phyloP scores from a whole-genome alignment of 441 rosid genomes.

The Raphanus hybrid region DNA sequence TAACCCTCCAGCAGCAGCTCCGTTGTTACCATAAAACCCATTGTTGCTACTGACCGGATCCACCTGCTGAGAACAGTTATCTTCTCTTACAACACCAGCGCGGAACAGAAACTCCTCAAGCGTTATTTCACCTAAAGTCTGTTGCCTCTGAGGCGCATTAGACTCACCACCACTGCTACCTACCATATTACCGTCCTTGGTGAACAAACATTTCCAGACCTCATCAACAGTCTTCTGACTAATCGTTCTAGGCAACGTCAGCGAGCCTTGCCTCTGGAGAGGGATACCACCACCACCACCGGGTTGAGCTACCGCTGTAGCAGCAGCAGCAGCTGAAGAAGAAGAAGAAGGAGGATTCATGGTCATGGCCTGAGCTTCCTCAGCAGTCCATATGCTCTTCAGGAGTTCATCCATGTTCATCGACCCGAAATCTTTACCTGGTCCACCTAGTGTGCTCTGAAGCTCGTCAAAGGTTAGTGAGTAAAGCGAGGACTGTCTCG shows the following conservation, averaged over 20 bases:
- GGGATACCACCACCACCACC: too few relatives aligned
- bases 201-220: too few relatives aligned
- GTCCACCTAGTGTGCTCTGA: slow-evolving; percentile 62
- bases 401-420: slow-evolving; percentile 82
- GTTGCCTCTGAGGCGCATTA: slow-evolving; percentile 58
- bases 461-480: slow-evolving; percentile 70
- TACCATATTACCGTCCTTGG: slow-evolving; percentile 34
- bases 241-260: slow-evolving; percentile 22
- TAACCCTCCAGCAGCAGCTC: slow-evolving; percentile 37
- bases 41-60: slow-evolving; percentile 20
- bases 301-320: too few relatives aligned
- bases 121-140: slow-evolving; percentile 72
- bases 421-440: slow-evolving; percentile 74
- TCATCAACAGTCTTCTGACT: slow-evolving; percentile 57
- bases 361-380: slow-evolving; percentile 65
- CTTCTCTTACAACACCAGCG: slow-evolving; percentile 71
- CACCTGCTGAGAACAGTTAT: slow-evolving; percentile 44
- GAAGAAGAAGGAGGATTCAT: slow-evolving; percentile 13
- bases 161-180: slow-evolving; percentile 41
- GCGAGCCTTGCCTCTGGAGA: too few relatives aligned
- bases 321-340: slow-evolving; percentile 32
- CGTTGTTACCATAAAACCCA: background rate
- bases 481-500: slow-evolving; percentile 62
- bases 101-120: slow-evolving; percentile 71
- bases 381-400: slow-evolving; percentile 72